Conservation (phyloP, 2,329 filamentous ascomycete genomes). For the Aspergillus sp. region DNA sequence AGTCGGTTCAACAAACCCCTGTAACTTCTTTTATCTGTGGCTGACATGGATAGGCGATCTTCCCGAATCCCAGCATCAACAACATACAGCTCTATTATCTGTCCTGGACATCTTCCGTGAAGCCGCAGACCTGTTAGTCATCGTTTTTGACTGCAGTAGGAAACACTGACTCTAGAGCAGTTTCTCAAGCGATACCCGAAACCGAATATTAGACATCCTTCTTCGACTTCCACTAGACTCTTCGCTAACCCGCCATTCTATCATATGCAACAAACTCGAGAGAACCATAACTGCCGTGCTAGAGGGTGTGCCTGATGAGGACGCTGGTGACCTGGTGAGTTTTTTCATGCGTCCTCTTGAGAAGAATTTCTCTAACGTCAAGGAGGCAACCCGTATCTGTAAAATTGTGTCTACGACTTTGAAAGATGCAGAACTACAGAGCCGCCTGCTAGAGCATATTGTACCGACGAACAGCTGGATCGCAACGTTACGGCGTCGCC, state of each 20-base stretch:
- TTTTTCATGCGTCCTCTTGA: not conserved
- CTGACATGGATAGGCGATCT: slow-evolving; percentile 1
- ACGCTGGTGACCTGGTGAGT: slow-evolving; percentile 29
- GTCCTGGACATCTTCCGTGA: slow-evolving; percentile 39
- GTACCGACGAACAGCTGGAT: slow-evolving; percentile 42
- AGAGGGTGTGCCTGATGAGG: slow-evolving; percentile 28
- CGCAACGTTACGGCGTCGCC: slow-evolving; percentile 45
- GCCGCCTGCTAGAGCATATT: slow-evolving; percentile 46
- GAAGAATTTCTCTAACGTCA: slow-evolving; percentile 17
- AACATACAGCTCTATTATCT: slow-evolving; percentile 36
- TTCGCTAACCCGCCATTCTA: slow-evolving; percentile 34
- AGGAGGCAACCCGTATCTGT: slow-evolving; percentile 37
- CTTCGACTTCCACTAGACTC: slow-evolving; percentile 45
- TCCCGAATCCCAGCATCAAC: slow-evolving; percentile 19
- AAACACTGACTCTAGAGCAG: slow-evolving; percentile 30
- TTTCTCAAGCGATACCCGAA: slow-evolving; percentile 37
- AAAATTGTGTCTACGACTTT: slow-evolving; percentile 39
- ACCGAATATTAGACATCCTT: slow-evolving; percentile 37
- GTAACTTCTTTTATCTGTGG: not conserved
- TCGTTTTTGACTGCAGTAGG: not conserved
- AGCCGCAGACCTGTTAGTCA: slow-evolving; percentile 36
- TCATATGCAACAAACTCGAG: slow-evolving; percentile 39
- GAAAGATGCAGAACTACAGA: slow-evolving; percentile 43
- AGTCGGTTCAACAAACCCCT: slow-evolving; percentile 25
- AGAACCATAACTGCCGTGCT: slow-evolving; percentile 38